These are phyloP conservation scores for Novakomyces olei DNA, from an alignment of 805 yeast species.

Conservation along the genomic window DNA sequence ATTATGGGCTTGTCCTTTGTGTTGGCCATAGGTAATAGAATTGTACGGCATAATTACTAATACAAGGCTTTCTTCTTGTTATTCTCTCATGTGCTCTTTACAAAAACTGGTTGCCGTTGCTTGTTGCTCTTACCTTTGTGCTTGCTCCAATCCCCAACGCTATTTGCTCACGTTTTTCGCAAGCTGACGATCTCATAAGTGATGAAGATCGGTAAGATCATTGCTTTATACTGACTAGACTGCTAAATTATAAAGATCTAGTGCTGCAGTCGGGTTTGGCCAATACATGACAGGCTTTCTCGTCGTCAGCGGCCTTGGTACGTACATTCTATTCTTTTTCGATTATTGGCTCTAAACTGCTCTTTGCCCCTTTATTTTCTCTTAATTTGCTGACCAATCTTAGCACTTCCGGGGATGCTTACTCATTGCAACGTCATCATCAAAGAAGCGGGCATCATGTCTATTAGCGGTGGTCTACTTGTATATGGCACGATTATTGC, in stretches of 20 bases:
- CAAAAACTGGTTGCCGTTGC: conserved; percentile 78
- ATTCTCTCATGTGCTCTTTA: conserved; percentile 72
- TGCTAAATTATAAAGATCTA: too few relatives aligned
- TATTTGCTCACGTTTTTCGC: conserved; percentile 26
- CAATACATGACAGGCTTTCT: conserved; percentile 58
- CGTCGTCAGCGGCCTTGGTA: conserved; percentile 52
- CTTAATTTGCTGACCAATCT: too few relatives aligned
- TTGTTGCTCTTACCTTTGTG: conserved; percentile 24
- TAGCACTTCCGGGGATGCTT: conserved; percentile 51
- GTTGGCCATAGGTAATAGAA: too few relatives aligned
- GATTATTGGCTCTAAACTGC: too few relatives aligned
- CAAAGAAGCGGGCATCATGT: conserved; percentile 49
- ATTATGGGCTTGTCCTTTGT: too few relatives aligned
- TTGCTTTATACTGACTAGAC: too few relatives aligned
- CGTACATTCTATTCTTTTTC: too few relatives aligned
- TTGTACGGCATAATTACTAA: too few relatives aligned
- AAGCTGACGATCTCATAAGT: conserved; percentile 38
- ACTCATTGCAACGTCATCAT: conserved; percentile 55
- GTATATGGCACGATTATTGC: conserved; percentile 67
- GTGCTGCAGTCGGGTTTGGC: conserved; percentile 49
- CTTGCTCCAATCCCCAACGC: conserved; percentile 54
- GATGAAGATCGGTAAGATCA: too few relatives aligned
- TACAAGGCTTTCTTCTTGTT: conserved; percentile 77
- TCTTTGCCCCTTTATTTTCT: too few relatives aligned
- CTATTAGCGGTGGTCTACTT: conserved; percentile 62